These are phyloP conservation scores for Bruguiera sexangula DNA, from an alignment of 345 rosid species.

Conservation along the genomic window DNA sequence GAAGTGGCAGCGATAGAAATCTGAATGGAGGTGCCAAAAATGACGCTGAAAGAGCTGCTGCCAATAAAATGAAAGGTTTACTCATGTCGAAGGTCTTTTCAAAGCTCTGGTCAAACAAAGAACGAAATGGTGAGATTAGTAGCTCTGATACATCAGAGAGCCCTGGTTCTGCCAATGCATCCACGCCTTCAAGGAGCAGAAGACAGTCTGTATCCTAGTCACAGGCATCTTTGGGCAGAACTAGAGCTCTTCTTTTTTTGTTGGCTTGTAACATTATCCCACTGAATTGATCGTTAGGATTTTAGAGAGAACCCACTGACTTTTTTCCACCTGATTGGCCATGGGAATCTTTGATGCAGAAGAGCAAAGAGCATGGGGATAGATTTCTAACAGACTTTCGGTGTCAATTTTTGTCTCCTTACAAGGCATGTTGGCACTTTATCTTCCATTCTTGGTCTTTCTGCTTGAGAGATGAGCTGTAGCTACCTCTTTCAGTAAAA, in stretches of 20 bases:
- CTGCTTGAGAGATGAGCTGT: not conserved
- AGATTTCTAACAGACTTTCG: conserved; percentile 16
- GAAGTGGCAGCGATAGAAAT: conserved; percentile 22
- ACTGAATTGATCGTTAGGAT: conserved; percentile 28
- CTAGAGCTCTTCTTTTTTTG: not conserved
- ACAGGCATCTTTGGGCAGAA: not conserved
- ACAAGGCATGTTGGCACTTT: conserved; percentile 11
- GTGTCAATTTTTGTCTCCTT: conserved; percentile 14
- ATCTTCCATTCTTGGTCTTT: conserved; percentile 8
- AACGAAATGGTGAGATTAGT: conserved; percentile 54
- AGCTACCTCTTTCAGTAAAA: not conserved
- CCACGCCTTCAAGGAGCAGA: conserved; percentile 68
- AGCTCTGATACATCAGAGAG: conserved; percentile 53
- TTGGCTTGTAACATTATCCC: conserved; percentile 32
- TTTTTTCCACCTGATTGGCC: conserved; percentile 16
- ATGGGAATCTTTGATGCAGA: conserved; percentile 13
- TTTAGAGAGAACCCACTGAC: conserved; percentile 23
- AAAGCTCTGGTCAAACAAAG: conserved; percentile 65
- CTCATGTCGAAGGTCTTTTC: conserved; percentile 51
- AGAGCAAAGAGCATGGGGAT: conserved; percentile 15
- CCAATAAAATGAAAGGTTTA: conserved; percentile 52
- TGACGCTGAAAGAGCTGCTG: conserved; percentile 36
- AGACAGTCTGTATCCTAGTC: conserved; percentile 52
- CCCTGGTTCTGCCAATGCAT: conserved; percentile 53
- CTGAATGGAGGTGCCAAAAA: conserved; percentile 25